Percentiles rank a stretch among this genome's conserved stretches.
Evolutionary conservation across 495 filamentous ascomycete genomes (phyloP).

Genomic region (Penicillium goetzii): DNA sequence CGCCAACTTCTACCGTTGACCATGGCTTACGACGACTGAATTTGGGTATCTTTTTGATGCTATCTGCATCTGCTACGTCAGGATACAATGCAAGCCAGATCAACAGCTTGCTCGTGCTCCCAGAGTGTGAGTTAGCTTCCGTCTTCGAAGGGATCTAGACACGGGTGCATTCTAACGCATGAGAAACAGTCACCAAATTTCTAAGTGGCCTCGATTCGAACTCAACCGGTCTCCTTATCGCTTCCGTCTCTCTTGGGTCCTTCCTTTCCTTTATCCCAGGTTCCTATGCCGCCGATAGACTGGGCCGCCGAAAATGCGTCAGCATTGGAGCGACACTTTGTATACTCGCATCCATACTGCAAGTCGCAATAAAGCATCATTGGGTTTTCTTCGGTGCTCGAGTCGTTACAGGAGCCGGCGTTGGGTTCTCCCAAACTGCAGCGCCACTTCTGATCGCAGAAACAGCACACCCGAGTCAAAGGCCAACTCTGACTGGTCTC

Average conservation of each 20-base stretch:
- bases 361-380: conserved; percentile 23
- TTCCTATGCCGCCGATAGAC: conserved; percentile 31
- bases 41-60: conserved; percentile 33
- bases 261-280: conserved; percentile 33
- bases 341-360: conserved; percentile 27
- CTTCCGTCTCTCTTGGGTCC: conserved; percentile 31
- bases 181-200: conserved; percentile 23
- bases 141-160: background rate
- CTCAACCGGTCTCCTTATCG: conserved; percentile 30
- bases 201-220: conserved; percentile 26
- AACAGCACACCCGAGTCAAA: conserved; percentile 30
- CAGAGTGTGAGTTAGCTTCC: conserved; percentile 28
- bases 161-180: background rate
- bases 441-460: conserved; percentile 34
- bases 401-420: conserved; percentile 28
- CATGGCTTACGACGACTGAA: conserved; percentile 30
- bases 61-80: conserved; percentile 33
- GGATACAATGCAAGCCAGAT: conserved; percentile 38
- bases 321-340: conserved; percentile 27
- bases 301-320: conserved; percentile 29
- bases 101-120: conserved; percentile 34
- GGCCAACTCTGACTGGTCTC: conserved; percentile 28
- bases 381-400: conserved; percentile 35
- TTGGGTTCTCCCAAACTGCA: conserved; percentile 36
- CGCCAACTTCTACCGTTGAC: conserved; percentile 15